Base-by-base conservation (phyloP, 768 basidiomycete genomes). In the Suillus tomentosus region DNA sequence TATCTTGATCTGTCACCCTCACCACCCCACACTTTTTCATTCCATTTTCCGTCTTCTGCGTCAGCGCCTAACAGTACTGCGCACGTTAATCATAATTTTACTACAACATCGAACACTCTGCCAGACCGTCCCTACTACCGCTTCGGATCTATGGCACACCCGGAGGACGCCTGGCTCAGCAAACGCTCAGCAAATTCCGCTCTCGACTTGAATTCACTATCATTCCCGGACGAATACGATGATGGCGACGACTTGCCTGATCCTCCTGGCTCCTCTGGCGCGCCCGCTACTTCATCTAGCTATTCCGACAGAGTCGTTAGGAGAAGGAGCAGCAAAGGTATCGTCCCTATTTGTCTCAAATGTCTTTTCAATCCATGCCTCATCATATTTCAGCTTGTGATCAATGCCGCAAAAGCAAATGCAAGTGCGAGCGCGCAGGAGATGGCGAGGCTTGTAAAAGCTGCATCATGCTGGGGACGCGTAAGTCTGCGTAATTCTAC, bases 361-460 rank as follows among this genome's bases (percentile, higher is more conserved):
- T 61, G 37, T 62, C 60, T 27, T 11, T 57, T 17, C 3, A 61
- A 58, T 57, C 34, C 54, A 10, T 50, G 8, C 2, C 19, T 61
- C 19, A 34, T 17, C 54, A 43, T 48, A 14, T 36, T 7, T 17
- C 67, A 90, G 92, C 93, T 27, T 95, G 92, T 78, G 92, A 94
- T 76, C 91, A 94, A 71, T 94, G 93, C 74, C 85, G 92, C 62
- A 94, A 94, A 76, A 90, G 87, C 71, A 94, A 94, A 72, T 94
- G 93, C 81, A 94, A 94, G 77, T 94, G 93, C 75, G 93, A 94
- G 76, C 86, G 90, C 42, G 65, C 84, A 11, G 76, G 78, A 14
- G 80, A 83, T 42, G 82, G 79, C 45, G 85, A 88, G 64, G 85
- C 88, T 22, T 95, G 92, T 78, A 88, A 88, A 72, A 91, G 85